Percentiles rank a stretch among this genome's conserved stretches.
Conservation (phyloP, 805 yeast genomes). For the Yarrowia phangngaensis region DNA sequence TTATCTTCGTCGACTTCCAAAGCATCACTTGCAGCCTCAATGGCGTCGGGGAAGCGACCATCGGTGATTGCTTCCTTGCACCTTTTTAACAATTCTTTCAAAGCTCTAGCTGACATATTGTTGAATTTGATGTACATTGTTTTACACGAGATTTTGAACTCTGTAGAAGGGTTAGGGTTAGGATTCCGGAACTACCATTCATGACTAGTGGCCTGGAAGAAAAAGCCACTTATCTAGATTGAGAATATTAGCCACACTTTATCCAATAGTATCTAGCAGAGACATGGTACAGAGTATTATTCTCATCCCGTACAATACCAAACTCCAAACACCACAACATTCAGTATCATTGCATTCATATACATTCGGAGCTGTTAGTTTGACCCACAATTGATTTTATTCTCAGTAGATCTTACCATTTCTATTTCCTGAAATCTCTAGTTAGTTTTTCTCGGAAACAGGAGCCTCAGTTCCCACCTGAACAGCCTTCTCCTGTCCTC, state of each 20-base stretch:
- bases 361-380: neutral
- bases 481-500: slow-evolving; percentile 31
- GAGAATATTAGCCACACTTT: no score
- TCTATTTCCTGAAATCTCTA: neutral
- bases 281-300: no score
- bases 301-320: no score
- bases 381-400: neutral
- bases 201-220: no score
- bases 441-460: slow-evolving; percentile 23
- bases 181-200: no score
- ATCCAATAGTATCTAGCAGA: no score
- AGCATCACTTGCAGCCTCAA: slow-evolving; percentile 53
- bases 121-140: neutral
- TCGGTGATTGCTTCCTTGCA: slow-evolving; percentile 8
- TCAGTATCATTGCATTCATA: neutral
- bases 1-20: slow-evolving; percentile 53
- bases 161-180: no score
- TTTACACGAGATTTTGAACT: neutral
- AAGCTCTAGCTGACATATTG: slow-evolving; percentile 19
- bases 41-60: slow-evolving; percentile 40
- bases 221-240: no score
- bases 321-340: no score
- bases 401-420: neutral
- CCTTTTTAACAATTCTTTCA: slow-evolving; percentile 16
- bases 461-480: slow-evolving; percentile 26